phyloP scores from a whole-genome alignment of 2,329 filamentous ascomycete species.

The Dactylellina cionopaga region DNA sequence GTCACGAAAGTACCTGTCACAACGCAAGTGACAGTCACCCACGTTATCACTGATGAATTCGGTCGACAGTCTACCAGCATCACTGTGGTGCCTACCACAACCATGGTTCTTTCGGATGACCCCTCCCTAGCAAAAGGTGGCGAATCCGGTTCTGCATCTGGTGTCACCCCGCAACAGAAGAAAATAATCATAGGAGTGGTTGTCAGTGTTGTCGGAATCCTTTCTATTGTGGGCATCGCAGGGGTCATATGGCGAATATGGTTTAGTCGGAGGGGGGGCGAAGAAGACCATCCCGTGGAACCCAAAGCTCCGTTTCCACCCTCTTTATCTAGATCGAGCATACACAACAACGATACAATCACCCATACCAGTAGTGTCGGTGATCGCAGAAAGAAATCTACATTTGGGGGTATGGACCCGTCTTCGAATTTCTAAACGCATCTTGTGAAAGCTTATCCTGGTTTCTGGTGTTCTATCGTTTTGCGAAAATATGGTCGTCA shows the following conservation, averaged over 20 bases:
- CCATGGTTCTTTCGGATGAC: conserved; percentile 43
- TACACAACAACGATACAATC: conserved; percentile 21
- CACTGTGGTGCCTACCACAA: conserved; percentile 41
- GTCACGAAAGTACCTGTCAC: conserved; percentile 36
- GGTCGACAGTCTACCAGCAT: conserved; percentile 35
- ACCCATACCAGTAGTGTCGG: not conserved
- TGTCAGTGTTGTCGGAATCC: conserved; percentile 42
- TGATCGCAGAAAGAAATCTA: conserved; percentile 31
- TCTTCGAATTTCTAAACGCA: conserved; percentile 40
- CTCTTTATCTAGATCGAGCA: conserved; percentile 16
- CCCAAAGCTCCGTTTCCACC: conserved; percentile 5
- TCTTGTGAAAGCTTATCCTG: not conserved
- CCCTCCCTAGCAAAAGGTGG: conserved; percentile 43
- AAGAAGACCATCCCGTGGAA: conserved; percentile 13
- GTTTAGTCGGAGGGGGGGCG: conserved; percentile 30
- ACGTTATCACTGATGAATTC: conserved; percentile 40
- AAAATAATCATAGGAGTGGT: conserved; percentile 51
- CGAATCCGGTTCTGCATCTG: conserved; percentile 31
- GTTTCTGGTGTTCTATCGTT: too few relatives aligned
- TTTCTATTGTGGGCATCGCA: conserved; percentile 37
- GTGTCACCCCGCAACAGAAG: conserved; percentile 48
- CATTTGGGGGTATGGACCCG: conserved; percentile 19
- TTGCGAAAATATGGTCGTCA: too few relatives aligned
- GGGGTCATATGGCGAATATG: conserved; percentile 51
- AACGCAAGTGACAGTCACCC: conserved; percentile 45